Evolutionary conservation across 106 monocot species (phyloP), one percentile per base, ranked within the genome.

Genomic region (Chionographis japonica): DNA sequence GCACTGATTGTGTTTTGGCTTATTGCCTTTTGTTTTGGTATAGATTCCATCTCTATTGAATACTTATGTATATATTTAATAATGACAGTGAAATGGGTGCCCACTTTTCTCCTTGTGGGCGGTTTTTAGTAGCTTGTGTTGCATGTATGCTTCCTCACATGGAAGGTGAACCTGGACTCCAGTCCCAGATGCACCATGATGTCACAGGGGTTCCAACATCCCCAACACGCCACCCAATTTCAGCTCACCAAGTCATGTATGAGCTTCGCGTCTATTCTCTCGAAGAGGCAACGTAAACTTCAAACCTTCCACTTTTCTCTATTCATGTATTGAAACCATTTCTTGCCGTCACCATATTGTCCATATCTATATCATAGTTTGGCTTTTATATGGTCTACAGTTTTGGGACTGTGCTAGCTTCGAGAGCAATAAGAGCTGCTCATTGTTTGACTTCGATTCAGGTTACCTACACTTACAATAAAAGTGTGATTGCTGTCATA

Each of bases 391-490:
- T 76, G 16, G 39, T 37, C 68, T 75, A 11, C 70, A 95, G 91
- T 9, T 95, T 95, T 74, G 95, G 95, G 14, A 53, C 38, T 39
- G 78, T 95, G 68, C 78, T 97, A 36, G 83, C 95, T 72, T 97
- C 95, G 53, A 86, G 92, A 68, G 89, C 95, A 70, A 97, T 97
- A 54, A 75, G 92, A 78, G 95, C 95, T 80, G 92, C 92, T 74
- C 95, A 97, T 80, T 92, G 92, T 72, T 87, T 92, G 80, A 97
- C 95, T 70, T 97, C 95, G 37, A 89, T 97, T 74, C 95, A 97
- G 85, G 95, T 97, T 61, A 60, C 74, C 20, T 39, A 6, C 12
- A 27, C 16, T 50, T 46, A 46, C 5, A 46, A 46, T 46, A 46
- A 46, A 10, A 5, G 9, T 46, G 46, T 46, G 46, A 46, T 46